Evolutionary conservation across 805 yeast species (phyloP).

Genomic region (Cephaloascus fragrans): DNA sequence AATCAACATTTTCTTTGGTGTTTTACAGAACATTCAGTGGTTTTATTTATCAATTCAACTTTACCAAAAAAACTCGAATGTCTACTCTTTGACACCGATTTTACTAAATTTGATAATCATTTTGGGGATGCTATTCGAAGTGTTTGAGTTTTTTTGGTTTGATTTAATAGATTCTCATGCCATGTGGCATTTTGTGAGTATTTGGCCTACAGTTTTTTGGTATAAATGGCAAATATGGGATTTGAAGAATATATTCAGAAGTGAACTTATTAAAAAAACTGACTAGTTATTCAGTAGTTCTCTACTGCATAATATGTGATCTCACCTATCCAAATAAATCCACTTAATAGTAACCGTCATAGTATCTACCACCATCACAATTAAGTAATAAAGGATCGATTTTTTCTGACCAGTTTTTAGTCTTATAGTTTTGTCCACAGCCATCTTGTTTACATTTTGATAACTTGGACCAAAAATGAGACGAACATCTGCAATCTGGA

Average conservation of each 20-base stretch:
- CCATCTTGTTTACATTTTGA: conserved; percentile 4
- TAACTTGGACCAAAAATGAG: conserved; percentile 4
- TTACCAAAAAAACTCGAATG: conserved; percentile 13
- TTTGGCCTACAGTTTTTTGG: conserved; percentile 12
- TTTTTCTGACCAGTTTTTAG: conserved; percentile 4
- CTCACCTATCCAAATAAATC: too few relatives aligned
- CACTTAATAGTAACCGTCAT: conserved; percentile 1
- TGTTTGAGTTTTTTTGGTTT: conserved; percentile 15
- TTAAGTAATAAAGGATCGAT: conserved; percentile 2
- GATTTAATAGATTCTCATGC: conserved; percentile 3
- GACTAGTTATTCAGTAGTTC: not conserved
- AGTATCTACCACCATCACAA: conserved; percentile 2
- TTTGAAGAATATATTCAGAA: conserved; percentile 11
- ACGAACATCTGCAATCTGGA: conserved; percentile 3
- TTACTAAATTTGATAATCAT: conserved; percentile 13
- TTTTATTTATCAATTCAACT: conserved; percentile 7
- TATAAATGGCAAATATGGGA: conserved; percentile 21
- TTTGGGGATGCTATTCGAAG: conserved; percentile 15
- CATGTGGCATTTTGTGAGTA: not conserved
- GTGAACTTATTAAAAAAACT: conserved; percentile 1
- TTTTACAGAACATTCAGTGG: conserved; percentile 61
- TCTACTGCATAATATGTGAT: too few relatives aligned
- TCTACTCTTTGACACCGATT: conserved; percentile 16
- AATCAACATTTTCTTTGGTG: conserved; percentile 73
- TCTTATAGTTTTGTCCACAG: conserved; percentile 4